Evolutionary conservation across 2,329 filamentous ascomycete species (phyloP).

Genomic region (Pseudofabraea citricarpa): DNA sequence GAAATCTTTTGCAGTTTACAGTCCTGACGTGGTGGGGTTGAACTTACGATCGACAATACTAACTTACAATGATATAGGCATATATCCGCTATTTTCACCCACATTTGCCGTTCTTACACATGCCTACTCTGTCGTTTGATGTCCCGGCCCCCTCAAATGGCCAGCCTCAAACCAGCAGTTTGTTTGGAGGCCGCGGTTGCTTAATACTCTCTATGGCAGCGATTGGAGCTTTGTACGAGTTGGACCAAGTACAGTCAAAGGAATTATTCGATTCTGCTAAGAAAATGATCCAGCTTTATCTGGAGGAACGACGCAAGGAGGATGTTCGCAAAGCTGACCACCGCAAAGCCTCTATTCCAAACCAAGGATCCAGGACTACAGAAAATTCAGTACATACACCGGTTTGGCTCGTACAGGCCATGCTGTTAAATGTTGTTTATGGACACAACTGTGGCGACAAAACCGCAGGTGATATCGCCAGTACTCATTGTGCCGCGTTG

Average conservation of each 20-base stretch:
- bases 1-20: no score
- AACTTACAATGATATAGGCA: no score
- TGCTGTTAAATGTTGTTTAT: slow-evolving; percentile 94
- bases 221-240: slow-evolving; percentile 80
- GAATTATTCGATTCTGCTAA: slow-evolving; percentile 90
- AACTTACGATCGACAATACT: no score
- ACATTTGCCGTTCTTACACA: slow-evolving; percentile 89
- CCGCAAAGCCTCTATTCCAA: slow-evolving; percentile 43
- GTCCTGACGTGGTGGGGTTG: no score
- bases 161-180: slow-evolving; percentile 50
- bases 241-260: slow-evolving; percentile 72
- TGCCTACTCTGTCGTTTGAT: slow-evolving; percentile 88
- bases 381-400: slow-evolving; percentile 71
- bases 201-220: slow-evolving; percentile 83
- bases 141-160: slow-evolving; percentile 63
- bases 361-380: slow-evolving; percentile 40
- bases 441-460: slow-evolving; percentile 94
- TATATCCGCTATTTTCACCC: slow-evolving; percentile 93
- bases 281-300: slow-evolving; percentile 89
- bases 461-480: slow-evolving; percentile 83
- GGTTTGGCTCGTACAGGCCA: slow-evolving; percentile 92
- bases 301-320: slow-evolving; percentile 84
- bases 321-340: slow-evolving; percentile 66
- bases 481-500: slow-evolving; percentile 84
- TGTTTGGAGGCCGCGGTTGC: slow-evolving; percentile 77